A percentile compares a stretch with the other conserved stretches of the same genome.
These are phyloP conservation scores for Claviceps sp. DNA, from an alignment of 2,329 filamentous ascomycete genomes.

Conservation along the genomic window DNA sequence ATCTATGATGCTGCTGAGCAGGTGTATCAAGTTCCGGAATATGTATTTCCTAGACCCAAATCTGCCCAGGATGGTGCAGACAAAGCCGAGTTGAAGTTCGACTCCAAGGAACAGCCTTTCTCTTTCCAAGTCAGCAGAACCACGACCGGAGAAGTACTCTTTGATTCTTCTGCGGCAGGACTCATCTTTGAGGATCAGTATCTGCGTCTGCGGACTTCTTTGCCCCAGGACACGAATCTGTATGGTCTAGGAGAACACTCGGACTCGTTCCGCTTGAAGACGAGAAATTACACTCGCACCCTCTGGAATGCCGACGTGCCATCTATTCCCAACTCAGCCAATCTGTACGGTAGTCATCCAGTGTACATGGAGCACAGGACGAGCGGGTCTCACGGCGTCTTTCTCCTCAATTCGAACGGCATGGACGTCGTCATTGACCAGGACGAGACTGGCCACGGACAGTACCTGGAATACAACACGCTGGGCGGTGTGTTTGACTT, in stretches of 20 bases:
- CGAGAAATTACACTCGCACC: slow-evolving; percentile 54
- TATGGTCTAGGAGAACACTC: slow-evolving; percentile 68
- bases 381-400: slow-evolving; percentile 46
- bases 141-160: slow-evolving; percentile 33
- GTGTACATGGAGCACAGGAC: slow-evolving; percentile 63
- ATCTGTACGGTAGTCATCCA: slow-evolving; percentile 62
- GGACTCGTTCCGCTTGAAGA: slow-evolving; percentile 52
- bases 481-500: slow-evolving; percentile 66
- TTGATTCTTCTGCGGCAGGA: slow-evolving; percentile 50
- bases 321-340: slow-evolving; percentile 43
- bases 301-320: slow-evolving; percentile 58
- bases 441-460: slow-evolving; percentile 36
- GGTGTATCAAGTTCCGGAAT: slow-evolving; percentile 58
- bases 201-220: slow-evolving; percentile 50
- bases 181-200: slow-evolving; percentile 66
- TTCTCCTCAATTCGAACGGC: slow-evolving; percentile 58
- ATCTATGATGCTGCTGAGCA: slow-evolving; percentile 52
- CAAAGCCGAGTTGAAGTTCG: slow-evolving; percentile 30
- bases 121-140: slow-evolving; percentile 41
- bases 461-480: slow-evolving; percentile 66
- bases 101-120: slow-evolving; percentile 36
- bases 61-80: slow-evolving; percentile 7
- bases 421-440: slow-evolving; percentile 68
- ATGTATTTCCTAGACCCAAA: slow-evolving; percentile 47
- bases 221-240: slow-evolving; percentile 53